Percentiles rank a stretch among this genome's conserved stretches.
phyloP scores from a whole-genome alignment of 768 basidiomycete species.

The Lactarius psammicola region DNA sequence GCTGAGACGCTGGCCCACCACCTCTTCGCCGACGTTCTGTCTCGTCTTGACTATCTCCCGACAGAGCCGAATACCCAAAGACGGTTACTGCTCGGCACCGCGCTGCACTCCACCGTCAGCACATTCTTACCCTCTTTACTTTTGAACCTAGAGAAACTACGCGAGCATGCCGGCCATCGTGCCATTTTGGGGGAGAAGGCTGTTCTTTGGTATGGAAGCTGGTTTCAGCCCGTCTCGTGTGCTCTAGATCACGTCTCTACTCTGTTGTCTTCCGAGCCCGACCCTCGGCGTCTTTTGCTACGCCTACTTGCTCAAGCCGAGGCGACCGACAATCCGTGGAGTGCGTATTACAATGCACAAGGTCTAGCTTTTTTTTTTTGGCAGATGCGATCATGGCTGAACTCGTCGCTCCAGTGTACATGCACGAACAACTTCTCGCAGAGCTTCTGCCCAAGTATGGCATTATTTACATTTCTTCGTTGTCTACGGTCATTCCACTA shows the following conservation, averaged over 20 bases:
- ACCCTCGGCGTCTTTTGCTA: constrained; percentile 9
- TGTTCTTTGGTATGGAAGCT: constrained; percentile 26
- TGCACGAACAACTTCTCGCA: constrained; percentile 25
- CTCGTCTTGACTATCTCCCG: constrained; percentile 1
- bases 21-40: constrained; percentile 15
- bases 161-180: constrained; percentile 6
- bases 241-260: constrained; percentile 1
- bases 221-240: constrained; percentile 24
- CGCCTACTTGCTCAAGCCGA: constrained; percentile 19
- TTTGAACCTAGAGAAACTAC: constrained; percentile 8
- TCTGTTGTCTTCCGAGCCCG: background rate
- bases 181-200: constrained; percentile 19
- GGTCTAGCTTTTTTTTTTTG: constrained; percentile 11
- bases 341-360: constrained; percentile 27
- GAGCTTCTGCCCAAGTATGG: constrained; percentile 20
- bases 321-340: constrained; percentile 19
- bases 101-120: constrained; percentile 24
- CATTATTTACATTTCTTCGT: constrained; percentile 14
- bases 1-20: constrained; percentile 5
- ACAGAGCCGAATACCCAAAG: background rate
- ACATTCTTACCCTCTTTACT: constrained; percentile 24
- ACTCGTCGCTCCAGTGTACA: constrained; percentile 13
- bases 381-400: background rate
- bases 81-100: background rate
- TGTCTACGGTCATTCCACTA: constrained; percentile 1